These are phyloP conservation scores for Lonicera japonica DNA, from an alignment of 129 eudicot species.

Conservation along the genomic window DNA sequence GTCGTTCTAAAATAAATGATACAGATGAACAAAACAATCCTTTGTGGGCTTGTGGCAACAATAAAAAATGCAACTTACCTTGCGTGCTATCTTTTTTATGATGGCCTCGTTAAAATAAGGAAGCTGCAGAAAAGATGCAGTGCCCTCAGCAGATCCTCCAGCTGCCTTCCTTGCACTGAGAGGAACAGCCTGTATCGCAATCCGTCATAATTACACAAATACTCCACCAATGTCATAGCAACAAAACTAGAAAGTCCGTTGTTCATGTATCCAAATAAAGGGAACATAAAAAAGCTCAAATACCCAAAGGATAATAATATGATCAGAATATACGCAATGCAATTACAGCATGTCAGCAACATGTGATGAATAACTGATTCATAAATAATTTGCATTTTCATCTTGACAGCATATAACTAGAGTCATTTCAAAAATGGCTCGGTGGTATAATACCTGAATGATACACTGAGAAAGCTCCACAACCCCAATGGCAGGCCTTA, in stretches of 20 bases:
- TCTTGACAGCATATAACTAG: background rate
- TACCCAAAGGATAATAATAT: background rate
- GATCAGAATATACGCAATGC: background rate
- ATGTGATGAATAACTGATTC: no score
- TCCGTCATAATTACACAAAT: background rate
- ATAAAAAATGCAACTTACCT: slow-evolving; percentile 36
- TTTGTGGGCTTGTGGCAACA: background rate
- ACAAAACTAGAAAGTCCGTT: background rate
- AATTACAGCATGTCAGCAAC: background rate
- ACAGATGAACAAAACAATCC: no score
- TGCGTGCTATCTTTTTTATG: slow-evolving; percentile 66
- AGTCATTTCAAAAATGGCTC: background rate
- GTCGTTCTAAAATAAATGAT: no score
- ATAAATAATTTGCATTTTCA: no score
- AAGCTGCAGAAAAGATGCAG: slow-evolving; percentile 88
- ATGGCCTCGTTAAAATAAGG: slow-evolving; percentile 80
- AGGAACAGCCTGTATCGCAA: slow-evolving; percentile 80
- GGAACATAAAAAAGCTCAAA: slow-evolving; percentile 1
- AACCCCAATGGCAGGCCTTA: slow-evolving; percentile 91
- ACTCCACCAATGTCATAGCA: slow-evolving; percentile 3
- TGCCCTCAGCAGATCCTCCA: slow-evolving; percentile 71
- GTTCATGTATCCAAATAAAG: slow-evolving; percentile 1
- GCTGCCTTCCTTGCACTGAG: slow-evolving; percentile 75
- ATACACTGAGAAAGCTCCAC: slow-evolving; percentile 90
- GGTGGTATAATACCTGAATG: slow-evolving; percentile 50